Evolutionary conservation across 192 early-diverging fungal species (phyloP), one percentile per base, ranked within the genome.

Genomic region (Coemansia sp.): DNA sequence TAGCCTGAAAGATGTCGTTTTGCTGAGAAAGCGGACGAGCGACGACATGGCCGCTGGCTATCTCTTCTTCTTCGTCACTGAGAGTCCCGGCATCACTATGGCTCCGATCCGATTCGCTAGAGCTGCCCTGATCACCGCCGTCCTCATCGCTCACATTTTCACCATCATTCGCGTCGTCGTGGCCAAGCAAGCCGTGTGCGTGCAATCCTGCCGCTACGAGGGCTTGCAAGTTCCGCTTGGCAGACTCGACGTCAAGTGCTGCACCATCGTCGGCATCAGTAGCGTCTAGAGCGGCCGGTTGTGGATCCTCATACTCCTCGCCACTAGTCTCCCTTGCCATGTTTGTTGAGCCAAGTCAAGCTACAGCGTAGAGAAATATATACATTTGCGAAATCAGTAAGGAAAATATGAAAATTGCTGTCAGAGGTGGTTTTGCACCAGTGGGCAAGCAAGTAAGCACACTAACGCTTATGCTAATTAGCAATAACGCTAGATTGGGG

Each of bases 161-260:
- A n/a, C 55, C 71, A 36, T 55, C 71, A 25, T 67, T 46, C 39
- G 36, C 36, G 59, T 53, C 36, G 38, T 63, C 74, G 2, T 72
- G 67, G 0, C 63, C 68, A 9, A 78, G 69, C 55, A 83, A 57
- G 11, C 70, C 76, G 46, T 78, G 76, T 17, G 75, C 80, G 32
- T 78, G 76, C 48, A 75, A 69, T 15, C 80, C 80, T 5, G 80
- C 80, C 17, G 66, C 76, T 5, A 83, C 76, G 21, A 83, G 67
- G 27, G 80, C 80, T 58, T 78, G 76, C 59, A 83, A 57, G 41
- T 72, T 83, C 37, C 76, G 64, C 67, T 83, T 83, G 44, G 80
- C 69, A 42, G 80, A 68, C 69, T 83, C 80, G 21, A 83, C 68
- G 15, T 83, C 80, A 37, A 70, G 63, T 3, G 67, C 55, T 3